These are phyloP conservation scores for Diutina catenulata DNA, from an alignment of 1,139 yeast species.

Conservation along the genomic window DNA sequence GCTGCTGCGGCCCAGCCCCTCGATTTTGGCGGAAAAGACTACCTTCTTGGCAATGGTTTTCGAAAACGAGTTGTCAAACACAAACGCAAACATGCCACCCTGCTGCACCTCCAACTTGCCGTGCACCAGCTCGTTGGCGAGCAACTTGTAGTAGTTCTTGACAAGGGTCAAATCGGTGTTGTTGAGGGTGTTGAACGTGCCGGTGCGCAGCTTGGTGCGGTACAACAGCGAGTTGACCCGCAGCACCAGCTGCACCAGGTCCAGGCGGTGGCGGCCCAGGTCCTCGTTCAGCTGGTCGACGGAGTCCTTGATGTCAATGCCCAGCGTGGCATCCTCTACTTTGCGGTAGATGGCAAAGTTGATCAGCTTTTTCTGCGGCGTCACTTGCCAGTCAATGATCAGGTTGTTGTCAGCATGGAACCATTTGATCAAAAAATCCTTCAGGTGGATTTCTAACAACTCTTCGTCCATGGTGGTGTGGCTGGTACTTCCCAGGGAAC, in stretches of 20 bases:
- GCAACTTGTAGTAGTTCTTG: conserved; percentile 31
- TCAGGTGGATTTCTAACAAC: conserved; percentile 79
- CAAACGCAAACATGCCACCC: conserved; percentile 72
- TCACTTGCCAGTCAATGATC: conserved; percentile 65
- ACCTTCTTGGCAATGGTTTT: conserved; percentile 77
- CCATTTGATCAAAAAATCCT: conserved; percentile 87
- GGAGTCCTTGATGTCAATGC: not conserved
- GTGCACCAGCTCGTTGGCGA: conserved; percentile 43
- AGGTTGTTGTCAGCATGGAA: conserved; percentile 61
- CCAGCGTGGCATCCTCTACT: conserved; percentile 15
- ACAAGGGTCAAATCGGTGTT: conserved; percentile 28
- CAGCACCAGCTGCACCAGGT: conserved; percentile 28
- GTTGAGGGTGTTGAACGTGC: conserved; percentile 22
- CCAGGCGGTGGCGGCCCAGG: conserved; percentile 14
- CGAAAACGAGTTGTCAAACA: conserved; percentile 86
- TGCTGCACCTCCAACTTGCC: conserved; percentile 47
- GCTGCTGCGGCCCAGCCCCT: not conserved
- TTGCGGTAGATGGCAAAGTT: conserved; percentile 49
- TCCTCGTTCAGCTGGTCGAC: conserved; percentile 1
- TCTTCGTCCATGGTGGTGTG: conserved; percentile 35
- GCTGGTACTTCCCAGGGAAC: not conserved
- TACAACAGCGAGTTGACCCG: conserved; percentile 18
- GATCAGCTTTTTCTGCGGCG: conserved; percentile 77
- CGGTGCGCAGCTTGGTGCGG: conserved; percentile 25
- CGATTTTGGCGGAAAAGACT: conserved; percentile 35